Conservation (phyloP, 345 rosid genomes). For the Gossypium longicalyx region DNA sequence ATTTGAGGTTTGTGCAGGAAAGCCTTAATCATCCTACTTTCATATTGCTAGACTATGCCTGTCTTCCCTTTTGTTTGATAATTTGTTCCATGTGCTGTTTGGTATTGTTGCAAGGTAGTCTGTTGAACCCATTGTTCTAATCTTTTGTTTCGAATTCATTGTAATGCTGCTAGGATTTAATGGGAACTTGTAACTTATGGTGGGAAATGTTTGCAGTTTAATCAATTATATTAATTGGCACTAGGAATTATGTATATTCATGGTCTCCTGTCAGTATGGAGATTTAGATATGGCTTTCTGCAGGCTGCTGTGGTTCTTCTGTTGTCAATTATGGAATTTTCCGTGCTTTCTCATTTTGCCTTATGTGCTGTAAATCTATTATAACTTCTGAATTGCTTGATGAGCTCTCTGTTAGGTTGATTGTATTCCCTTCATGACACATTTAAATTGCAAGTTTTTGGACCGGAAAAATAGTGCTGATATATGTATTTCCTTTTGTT, state of each 20-base stretch:
- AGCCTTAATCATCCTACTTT: not conserved
- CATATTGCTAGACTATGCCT: not conserved
- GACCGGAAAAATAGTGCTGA: not conserved
- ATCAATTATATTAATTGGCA: not conserved
- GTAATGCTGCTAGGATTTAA: too few species aligned
- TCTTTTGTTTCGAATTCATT: too few species aligned
- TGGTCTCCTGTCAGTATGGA: too few species aligned
- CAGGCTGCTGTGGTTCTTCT: too few species aligned
- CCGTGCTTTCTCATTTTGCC: not conserved
- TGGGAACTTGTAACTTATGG: too few species aligned
- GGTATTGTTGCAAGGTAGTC: too few species aligned
- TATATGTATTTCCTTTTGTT: not conserved
- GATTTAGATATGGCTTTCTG: too few species aligned
- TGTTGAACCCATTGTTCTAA: too few species aligned
- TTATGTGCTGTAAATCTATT: not conserved
- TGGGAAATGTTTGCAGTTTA: not conserved
- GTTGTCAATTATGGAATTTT: too few species aligned
- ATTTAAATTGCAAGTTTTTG: not conserved
- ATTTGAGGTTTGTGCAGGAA: conserved; percentile 24
- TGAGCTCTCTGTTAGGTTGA: not conserved
- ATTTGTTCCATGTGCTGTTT: not conserved
- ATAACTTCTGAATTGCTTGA: not conserved
- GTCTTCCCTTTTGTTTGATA: not conserved
- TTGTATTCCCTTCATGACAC: not conserved
- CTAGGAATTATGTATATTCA: too few species aligned